A percentile compares a stretch with the other conserved stretches of the same genome.
phyloP scores from a whole-genome alignment of 192 early-diverging fungal genomes.

The Coemansia sp. region DNA sequence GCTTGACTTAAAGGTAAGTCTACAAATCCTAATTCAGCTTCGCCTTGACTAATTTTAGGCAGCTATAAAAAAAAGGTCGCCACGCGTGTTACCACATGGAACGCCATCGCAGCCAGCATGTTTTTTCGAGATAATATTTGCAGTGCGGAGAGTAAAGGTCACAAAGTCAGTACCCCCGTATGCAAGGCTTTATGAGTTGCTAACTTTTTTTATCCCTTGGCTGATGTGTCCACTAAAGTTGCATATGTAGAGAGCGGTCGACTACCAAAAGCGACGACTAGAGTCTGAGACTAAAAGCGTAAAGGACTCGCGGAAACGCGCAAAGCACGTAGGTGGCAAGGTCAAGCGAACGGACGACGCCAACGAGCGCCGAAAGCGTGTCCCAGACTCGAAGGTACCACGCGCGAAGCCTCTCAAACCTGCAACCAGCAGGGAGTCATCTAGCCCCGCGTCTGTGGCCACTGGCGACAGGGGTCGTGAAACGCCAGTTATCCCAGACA shows the following conservation, averaged over 20 bases:
- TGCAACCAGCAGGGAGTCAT: constrained; percentile 24
- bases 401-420: constrained; percentile 26
- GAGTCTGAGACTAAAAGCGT: constrained; percentile 35
- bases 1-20: constrained; percentile 58
- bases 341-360: constrained; percentile 29
- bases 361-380: constrained; percentile 40
- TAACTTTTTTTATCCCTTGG: neutral
- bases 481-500: constrained; percentile 13
- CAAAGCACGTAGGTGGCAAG: constrained; percentile 33
- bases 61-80: neutral
- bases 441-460: constrained; percentile 36
- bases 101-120: no score
- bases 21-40: neutral
- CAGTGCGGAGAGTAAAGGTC: neutral
- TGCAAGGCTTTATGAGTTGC: neutral
- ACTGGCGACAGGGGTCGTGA: constrained; percentile 27
- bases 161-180: neutral
- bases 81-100: constrained; percentile 8
- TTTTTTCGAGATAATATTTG: neutral
- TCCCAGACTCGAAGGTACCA: constrained; percentile 26
- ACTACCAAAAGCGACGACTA: constrained; percentile 51
- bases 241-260: constrained; percentile 40
- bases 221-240: neutral
- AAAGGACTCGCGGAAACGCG: constrained; percentile 44
- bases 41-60: neutral